phyloP scores from a whole-genome alignment of 192 early-diverging fungal species.

The Gryganskiella cystojenkinii region DNA sequence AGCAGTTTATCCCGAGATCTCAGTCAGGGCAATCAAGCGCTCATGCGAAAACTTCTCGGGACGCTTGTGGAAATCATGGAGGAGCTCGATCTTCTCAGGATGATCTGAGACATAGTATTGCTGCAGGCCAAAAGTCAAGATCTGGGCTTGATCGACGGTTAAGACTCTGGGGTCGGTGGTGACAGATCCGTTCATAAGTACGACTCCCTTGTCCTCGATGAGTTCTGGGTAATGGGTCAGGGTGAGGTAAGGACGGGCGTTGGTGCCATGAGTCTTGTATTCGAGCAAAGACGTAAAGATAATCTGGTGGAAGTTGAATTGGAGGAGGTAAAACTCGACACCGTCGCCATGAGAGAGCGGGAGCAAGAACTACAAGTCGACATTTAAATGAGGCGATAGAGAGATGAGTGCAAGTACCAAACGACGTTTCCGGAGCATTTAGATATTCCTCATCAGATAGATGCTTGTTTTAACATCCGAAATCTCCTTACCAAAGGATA shows the following conservation, averaged over 20 bases:
- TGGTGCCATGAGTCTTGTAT: constrained; percentile 85
- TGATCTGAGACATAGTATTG: constrained; percentile 89
- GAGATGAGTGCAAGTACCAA: background rate
- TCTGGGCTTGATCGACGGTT: constrained; percentile 76
- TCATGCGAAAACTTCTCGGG: constrained; percentile 82
- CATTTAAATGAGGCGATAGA: background rate
- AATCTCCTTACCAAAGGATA: constrained; percentile 64
- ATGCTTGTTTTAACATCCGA: background rate
- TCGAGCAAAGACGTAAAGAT: constrained; percentile 89
- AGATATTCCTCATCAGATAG: no score
- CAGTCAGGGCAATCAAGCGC: constrained; percentile 58
- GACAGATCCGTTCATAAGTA: constrained; percentile 90
- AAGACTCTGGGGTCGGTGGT: constrained; percentile 64
- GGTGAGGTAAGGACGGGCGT: constrained; percentile 84
- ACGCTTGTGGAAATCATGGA: constrained; percentile 84
- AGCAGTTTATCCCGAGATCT: constrained; percentile 51
- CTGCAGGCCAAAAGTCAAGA: constrained; percentile 83
- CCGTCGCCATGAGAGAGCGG: constrained; percentile 85
- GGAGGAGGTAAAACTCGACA: constrained; percentile 88
- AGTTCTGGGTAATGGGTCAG: constrained; percentile 92
- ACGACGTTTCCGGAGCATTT: no score
- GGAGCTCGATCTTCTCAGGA: constrained; percentile 66
- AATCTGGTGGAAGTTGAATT: constrained; percentile 87
- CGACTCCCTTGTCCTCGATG: constrained; percentile 79
- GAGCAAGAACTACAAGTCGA: constrained; percentile 75